phyloP scores from a whole-genome alignment of 345 rosid genomes.

The Raphanus raphanistrum region DNA sequence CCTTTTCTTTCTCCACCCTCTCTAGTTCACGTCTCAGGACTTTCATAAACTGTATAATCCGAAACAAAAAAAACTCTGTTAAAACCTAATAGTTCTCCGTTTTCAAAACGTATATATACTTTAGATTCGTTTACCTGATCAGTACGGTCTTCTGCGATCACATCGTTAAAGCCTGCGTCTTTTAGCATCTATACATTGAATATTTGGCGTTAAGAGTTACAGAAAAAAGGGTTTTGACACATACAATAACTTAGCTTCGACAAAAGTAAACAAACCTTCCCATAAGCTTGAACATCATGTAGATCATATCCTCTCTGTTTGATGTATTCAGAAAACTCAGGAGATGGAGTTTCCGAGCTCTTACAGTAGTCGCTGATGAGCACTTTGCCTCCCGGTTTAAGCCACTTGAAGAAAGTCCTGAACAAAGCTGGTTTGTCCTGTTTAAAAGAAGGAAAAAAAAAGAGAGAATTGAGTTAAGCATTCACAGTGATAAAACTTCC shows the following conservation, averaged over 20 bases:
- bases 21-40: constrained; percentile 71
- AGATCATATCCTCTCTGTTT: constrained; percentile 98
- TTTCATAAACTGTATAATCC: constrained; percentile 55
- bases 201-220: neutral
- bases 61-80: neutral
- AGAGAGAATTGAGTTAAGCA: neutral
- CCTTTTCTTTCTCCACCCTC: constrained; percentile 68
- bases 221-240: neutral
- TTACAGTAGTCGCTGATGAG: constrained; percentile 93
- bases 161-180: constrained; percentile 78
- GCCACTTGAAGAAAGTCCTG: constrained; percentile 88
- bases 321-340: constrained; percentile 70
- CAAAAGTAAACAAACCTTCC: constrained; percentile 53
- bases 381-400: constrained; percentile 93
- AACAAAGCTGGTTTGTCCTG: constrained; percentile 95
- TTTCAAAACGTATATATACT: neutral
- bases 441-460: neutral
- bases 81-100: neutral
- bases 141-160: constrained; percentile 86
- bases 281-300: constrained; percentile 79
- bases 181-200: constrained; percentile 60
- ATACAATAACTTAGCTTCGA: neutral
- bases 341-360: constrained; percentile 64
- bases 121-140: constrained; percentile 55
- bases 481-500: neutral